Evolutionary conservation across 2,329 filamentous ascomycete species (phyloP).

Genomic region (Penicillium verrucosum): DNA sequence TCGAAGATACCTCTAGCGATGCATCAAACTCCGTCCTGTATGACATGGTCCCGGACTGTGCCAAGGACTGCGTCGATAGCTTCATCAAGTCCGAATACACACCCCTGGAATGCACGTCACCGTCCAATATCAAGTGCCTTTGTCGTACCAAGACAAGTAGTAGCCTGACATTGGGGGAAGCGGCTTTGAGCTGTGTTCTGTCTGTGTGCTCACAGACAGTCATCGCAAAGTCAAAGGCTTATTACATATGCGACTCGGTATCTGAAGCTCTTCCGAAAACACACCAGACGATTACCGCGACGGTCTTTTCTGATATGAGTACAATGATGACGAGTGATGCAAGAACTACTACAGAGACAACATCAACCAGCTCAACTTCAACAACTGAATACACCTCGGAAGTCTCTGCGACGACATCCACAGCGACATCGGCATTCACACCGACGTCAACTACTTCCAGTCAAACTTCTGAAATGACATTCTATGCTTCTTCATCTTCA

Average conservation of each 20-base stretch:
- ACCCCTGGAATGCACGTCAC: slow-evolving; percentile 39
- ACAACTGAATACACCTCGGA: neutral
- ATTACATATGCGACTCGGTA: slow-evolving; percentile 55
- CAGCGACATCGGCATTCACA: neutral
- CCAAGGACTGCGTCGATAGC: slow-evolving; percentile 58
- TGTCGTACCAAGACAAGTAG: slow-evolving; percentile 59
- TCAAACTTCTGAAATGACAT: slow-evolving; percentile 12
- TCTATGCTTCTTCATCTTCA: slow-evolving; percentile 20
- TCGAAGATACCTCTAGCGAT: slow-evolving; percentile 15
- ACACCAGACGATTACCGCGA: slow-evolving; percentile 39
- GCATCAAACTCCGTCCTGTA: slow-evolving; percentile 31
- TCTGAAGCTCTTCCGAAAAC: slow-evolving; percentile 34
- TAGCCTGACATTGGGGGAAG: slow-evolving; percentile 70
- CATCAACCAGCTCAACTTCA: slow-evolving; percentile 2
- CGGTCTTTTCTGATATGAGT: slow-evolving; percentile 22
- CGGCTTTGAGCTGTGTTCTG: slow-evolving; percentile 63
- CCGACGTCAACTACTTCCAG: slow-evolving; percentile 15
- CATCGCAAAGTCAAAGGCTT: slow-evolving; percentile 43
- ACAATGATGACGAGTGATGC: slow-evolving; percentile 5
- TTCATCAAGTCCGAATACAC: slow-evolving; percentile 61
- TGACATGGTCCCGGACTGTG: slow-evolving; percentile 56
- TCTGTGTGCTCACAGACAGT: slow-evolving; percentile 54
- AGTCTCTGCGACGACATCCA: neutral
- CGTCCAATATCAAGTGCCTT: slow-evolving; percentile 59
- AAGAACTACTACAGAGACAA: slow-evolving; percentile 2